Base-by-base conservation (phyloP, 2,329 filamentous ascomycete species). In the Rhinocladiella mackenziei region DNA sequence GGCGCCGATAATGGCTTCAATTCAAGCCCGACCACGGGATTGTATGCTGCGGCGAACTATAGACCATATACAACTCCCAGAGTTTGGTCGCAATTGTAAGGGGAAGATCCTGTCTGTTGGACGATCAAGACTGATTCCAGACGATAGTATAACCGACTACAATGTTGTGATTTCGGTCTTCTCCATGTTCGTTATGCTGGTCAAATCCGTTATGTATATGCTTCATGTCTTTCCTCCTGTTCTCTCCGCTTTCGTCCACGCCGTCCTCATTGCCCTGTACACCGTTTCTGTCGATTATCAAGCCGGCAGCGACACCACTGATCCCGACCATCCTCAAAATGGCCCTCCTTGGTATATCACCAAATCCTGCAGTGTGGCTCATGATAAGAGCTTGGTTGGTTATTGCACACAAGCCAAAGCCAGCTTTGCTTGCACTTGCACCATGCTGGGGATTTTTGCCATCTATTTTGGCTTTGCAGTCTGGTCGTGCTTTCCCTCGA, bases 261-360 rank as follows among this genome's bases (percentile, higher is more conserved):
- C 65, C 31, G 59, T 67, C 2, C 64, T 79, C 43, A 57, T 76
- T 29, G 65, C 65, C 3, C 62, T 83, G 11, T 83, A 75, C 60
- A 66, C 74, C n/a, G 68, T 74, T 46, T 73, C 74, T 39, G 68
- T 77, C 23, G 65, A 72, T 48, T 74, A 70, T 43, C 79, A 83
- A 59, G 74, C 73, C 8, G 71, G 72, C 31, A 70, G 74, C 39
- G 79, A 83, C 59, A 77, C 69, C 55, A 76, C 72, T 48, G 79
- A 83, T 56, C 71, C 74, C 1, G 55, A 64, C 1, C 74, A 75
- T 49, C 67, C 65, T 2, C 75, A 78, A 50, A 65, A 67, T 5
- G 77, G 78, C 22, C 62, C 76, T 13, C 77, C 79, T 5, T 83
- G 79, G 79, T 81, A 81, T 58, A 74, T 83, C 53, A 75, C 75